Conservation (phyloP, 2,329 filamentous ascomycete genomes). For the Biscogniauxia mediterranea region DNA sequence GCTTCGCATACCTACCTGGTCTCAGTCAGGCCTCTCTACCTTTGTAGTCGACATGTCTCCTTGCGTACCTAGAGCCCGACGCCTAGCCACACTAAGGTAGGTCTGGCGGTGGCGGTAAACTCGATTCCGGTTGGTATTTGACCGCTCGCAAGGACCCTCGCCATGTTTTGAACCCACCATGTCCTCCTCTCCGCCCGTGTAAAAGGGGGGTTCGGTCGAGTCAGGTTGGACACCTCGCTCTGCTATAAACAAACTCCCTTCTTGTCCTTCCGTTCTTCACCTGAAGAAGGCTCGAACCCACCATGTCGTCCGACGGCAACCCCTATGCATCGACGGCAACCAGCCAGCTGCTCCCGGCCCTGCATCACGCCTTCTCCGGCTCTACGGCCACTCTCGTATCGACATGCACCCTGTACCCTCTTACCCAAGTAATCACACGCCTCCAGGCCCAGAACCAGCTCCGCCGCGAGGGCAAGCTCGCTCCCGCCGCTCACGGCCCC, state of each 20-base stretch:
- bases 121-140: background rate
- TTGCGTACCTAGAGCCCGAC: background rate
- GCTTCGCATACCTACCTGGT: background rate
- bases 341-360: conserved; percentile 58
- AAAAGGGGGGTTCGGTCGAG: background rate
- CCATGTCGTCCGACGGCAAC: conserved; percentile 18
- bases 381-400: conserved; percentile 76
- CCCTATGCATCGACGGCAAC: conserved; percentile 10
- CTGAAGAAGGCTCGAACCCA: conserved; percentile 8
- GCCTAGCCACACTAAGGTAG: background rate
- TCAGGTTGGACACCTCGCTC: background rate
- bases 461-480: conserved; percentile 32
- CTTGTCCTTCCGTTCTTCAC: background rate
- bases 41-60: background rate
- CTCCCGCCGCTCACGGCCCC: background rate
- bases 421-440: conserved; percentile 78
- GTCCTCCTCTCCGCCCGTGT: background rate
- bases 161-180: background rate
- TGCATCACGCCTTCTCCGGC: conserved; percentile 80
- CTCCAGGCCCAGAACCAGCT: conserved; percentile 74
- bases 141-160: background rate
- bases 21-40: too few species aligned
- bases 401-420: conserved; percentile 75
- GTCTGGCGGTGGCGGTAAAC: background rate
- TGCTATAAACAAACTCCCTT: background rate